phyloP scores from a whole-genome alignment of 352 stramenopile genomes.

The Pythium rhizo-oryzae region DNA sequence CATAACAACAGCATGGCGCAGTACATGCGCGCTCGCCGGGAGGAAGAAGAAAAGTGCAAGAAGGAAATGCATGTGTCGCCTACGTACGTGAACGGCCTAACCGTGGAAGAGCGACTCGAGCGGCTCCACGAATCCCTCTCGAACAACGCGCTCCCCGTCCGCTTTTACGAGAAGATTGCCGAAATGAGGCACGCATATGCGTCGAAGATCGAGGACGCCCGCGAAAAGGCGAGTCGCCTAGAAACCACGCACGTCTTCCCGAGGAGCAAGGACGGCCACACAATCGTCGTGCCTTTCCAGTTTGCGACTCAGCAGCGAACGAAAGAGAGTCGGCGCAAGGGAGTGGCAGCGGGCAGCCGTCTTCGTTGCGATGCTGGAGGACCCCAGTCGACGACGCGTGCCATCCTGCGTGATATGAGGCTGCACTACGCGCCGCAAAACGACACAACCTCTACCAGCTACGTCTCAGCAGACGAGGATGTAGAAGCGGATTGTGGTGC shows the following conservation, averaged over 20 bases:
- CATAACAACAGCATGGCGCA: conserved; percentile 47
- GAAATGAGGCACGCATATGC: conserved; percentile 45
- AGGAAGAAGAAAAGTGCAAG: conserved; percentile 48
- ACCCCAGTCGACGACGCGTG: neutral
- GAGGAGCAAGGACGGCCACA: conserved; percentile 40
- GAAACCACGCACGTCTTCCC: conserved; percentile 34
- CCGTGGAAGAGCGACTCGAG: conserved; percentile 51
- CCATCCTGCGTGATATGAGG: conserved; percentile 12
- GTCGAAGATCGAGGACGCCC: conserved; percentile 34
- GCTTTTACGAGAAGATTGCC: conserved; percentile 59
- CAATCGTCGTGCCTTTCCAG: conserved; percentile 49
- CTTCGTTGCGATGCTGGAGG: neutral
- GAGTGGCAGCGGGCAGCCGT: neutral
- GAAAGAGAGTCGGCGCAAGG: conserved; percentile 5
- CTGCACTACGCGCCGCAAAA: neutral
- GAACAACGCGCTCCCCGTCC: conserved; percentile 44
- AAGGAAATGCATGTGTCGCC: conserved; percentile 41
- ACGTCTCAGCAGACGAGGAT: neutral
- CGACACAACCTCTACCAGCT: too few species aligned
- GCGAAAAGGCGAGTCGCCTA: conserved; percentile 36
- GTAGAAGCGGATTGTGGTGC: neutral
- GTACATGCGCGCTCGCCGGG: conserved; percentile 40
- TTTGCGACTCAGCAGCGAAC: conserved; percentile 46
- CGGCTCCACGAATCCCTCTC: conserved; percentile 44
- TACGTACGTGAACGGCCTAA: conserved; percentile 54